phyloP scores from a whole-genome alignment of 768 basidiomycete genomes.

The Boletus sensibilis region DNA sequence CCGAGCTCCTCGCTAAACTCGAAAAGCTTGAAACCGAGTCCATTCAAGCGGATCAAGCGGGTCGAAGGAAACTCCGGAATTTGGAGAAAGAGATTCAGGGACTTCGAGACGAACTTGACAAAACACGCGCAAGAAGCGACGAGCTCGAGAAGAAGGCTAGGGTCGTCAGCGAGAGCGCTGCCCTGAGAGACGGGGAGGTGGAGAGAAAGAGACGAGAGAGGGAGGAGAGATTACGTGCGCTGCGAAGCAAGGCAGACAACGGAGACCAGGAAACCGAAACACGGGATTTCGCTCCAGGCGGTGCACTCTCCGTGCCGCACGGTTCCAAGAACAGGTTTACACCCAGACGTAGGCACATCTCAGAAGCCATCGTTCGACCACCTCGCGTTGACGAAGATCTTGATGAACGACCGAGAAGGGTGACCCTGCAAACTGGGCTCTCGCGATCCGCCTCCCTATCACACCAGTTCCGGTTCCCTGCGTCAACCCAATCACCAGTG shows the following conservation, averaged over 20 bases:
- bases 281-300: constrained; percentile 62
- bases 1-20: constrained; percentile 72
- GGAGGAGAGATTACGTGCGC: constrained; percentile 52
- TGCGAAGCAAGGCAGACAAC: constrained; percentile 42
- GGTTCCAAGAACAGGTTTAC: constrained; percentile 20
- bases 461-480: constrained; percentile 15
- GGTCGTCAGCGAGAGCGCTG: constrained; percentile 30
- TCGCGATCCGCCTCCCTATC: constrained; percentile 29
- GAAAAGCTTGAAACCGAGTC: constrained; percentile 76
- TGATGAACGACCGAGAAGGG: constrained; percentile 19
- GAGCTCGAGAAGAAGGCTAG: constrained; percentile 70
- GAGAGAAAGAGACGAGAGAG: constrained; percentile 36
- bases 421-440: constrained; percentile 18
- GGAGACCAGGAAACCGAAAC: constrained; percentile 36
- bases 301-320: constrained; percentile 35
- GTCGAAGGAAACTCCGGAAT: constrained; percentile 65
- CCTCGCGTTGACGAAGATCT: constrained; percentile 7
- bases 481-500: constrained; percentile 13
- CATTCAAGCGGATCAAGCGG: constrained; percentile 58
- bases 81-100: constrained; percentile 79
- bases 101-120: constrained; percentile 73
- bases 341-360: constrained; percentile 30
- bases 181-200: constrained; percentile 31
- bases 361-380: constrained; percentile 23
- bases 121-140: constrained; percentile 65